Evolutionary conservation across 2,329 filamentous ascomycete genomes (phyloP), one percentile per base, ranked within the genome.

Genomic region (Sporothrix euskadiensis): DNA sequence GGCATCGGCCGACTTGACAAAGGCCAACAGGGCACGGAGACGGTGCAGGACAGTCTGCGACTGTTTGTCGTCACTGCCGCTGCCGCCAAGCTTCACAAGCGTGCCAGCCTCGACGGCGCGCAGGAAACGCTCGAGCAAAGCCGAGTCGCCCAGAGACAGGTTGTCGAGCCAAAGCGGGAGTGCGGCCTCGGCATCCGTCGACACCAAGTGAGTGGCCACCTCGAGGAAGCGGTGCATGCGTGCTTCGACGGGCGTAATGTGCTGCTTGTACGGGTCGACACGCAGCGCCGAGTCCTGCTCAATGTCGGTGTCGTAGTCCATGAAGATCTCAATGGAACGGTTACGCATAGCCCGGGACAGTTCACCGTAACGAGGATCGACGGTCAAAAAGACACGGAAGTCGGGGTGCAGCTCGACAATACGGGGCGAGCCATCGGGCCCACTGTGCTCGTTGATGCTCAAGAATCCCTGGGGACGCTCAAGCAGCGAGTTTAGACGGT

Each of bases 311-410:
- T 69, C 72, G 26, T 81, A 81, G 75, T 90, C 85, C 63, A 99
- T 85, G 78, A 91, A 96, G 10, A 99, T 91, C 81, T 99, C 97
- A 35, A 98, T 87, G 68, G 94, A 94, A 80, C 96, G 89, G 82
- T 99, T 99, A 73, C 97, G 88, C 96, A 99, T 99, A 0, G 96
- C 96, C 75, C 96, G 88, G 3, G 96, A 99, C 9, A 99, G 85
- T 81, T 99, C 96, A 22, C 96, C 97, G 80, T 97, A 93, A 69
- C 91, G 89, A 63, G 96, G 91, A 80, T 99, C 95, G 84, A 97
- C 92, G 0, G 95, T 98, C 80, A 99, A 84, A 82, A 99, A 98
- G 26, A 99, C 90, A 73, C 95, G 88, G 82, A 99, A 99, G 75
- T 94, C 88, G 0, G 91, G 87, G 83, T 98, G 94, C 16, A 96